Base-by-base conservation (phyloP, 176 grass and related monocot species). In the Cymbopogon citratus region DNA sequence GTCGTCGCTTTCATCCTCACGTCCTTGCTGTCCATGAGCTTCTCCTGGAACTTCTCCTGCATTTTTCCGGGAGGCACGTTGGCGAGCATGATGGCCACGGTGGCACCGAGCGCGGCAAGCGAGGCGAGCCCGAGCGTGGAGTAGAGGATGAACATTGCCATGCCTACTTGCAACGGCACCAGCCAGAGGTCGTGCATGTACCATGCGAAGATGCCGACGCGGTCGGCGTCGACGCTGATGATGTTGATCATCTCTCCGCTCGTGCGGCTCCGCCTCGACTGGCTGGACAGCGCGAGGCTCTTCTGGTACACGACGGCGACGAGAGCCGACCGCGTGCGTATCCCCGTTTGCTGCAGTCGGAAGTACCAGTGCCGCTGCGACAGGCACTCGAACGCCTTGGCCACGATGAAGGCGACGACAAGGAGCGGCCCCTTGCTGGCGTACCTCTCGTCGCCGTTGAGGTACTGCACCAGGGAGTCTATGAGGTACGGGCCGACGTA, bases 131-230 rank as follows among this genome's bases (percentile, higher is more conserved):
- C 87, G 0, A 97, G 85, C 11, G 70, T 92, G 23, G 90, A 86
- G 72, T 94, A 90, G 27, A 97, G 75, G 73, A 94, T 94, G 69
- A 91, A 80, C 63, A 94, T 70, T 9, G 91, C 91, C 41, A 97
- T 82, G 31, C 71, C 77, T 5, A 97, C 83, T 87, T 94, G 94
- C 40, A 97, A 12, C 0, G 87, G 89, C 1, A 94, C 89, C 85
- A 94, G 41, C 94, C 91, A 97, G 25, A 92, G 72, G 7, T 90
- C 87, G 44, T 97, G 94, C 83, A 97, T 92, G 56, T 94, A 91
- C 84, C 88, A 92, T 62, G 66, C 28, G 69, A 91, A 97, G 34
- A 60, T 2, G 0, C 83, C 85, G 34, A 92, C 59, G 5, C 85
- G 77, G 67, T 85, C 74, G 7, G 70, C 88, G n/a, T 97, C 95